Evolutionary conservation across 2,329 filamentous ascomycete genomes (phyloP), one percentile per base, ranked within the genome.

Genomic region (Venturia asperata): DNA sequence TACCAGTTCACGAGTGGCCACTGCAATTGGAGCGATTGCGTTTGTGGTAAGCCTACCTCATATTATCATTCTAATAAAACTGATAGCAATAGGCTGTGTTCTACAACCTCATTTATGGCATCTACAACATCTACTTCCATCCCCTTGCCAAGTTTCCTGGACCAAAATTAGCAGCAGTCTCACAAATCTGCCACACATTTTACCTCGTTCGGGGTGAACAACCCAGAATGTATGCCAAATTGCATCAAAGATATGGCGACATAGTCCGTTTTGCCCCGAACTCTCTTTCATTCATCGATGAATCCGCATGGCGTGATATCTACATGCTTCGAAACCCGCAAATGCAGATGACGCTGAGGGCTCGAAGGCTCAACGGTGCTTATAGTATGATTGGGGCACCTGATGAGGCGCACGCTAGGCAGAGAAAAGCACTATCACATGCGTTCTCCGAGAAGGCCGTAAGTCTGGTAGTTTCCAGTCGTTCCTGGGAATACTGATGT

Each of bases 271-370:
- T 69, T 37, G 61, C 65, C 2, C 71, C 71, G 0, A 63, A 70
- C n/a, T 68, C 70, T 34, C 65, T 73, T 9, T 67, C 63, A 34
- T 72, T 70, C 58, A 61, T 62, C 24, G 34, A 55, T 43, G 68
- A 67, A 42, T 13, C 66, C 2, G 68, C 70, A 3, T 71, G 67
- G 67, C 69, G 68, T 45, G 72, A 74, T 65, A 70, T 74, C 24
- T 70, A 73, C 52, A 71, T 71, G 34, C 41, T 62, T 43, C 49
- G 65, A 10, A 66, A 56, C 37, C 24, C 37, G 9, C 39, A 62
- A 37, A 62, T 65, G 21, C 6, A 5, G 15, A 52, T 27, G 9
- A 4, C 11, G 9, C 27, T 13, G 47, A 27, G 19, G 21, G 1
- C 10, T 52, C 56, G 15, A 11, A 3, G 42, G 17, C 42, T 65